These are phyloP conservation scores for Dactylonectria macrodidyma DNA, from an alignment of 2,329 filamentous ascomycete genomes.

Conservation along the genomic window DNA sequence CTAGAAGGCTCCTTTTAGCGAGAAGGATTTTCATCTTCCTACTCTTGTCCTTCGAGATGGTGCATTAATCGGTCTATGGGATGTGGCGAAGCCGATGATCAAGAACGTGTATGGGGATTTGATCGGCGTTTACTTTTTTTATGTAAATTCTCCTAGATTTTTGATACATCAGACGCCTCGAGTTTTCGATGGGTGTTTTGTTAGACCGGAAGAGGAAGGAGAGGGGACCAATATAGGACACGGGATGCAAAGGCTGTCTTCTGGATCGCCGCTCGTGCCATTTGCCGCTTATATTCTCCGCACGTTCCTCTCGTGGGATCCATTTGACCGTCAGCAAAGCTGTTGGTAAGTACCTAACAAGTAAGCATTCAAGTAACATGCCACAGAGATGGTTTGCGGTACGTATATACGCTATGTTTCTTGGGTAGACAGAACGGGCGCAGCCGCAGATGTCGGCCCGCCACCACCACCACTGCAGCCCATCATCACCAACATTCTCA, in stretches of 20 bases:
- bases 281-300: not conserved
- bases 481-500: not conserved
- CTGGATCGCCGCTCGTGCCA: too few species aligned
- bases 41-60: too few species aligned
- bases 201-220: conserved; percentile 20
- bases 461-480: not conserved
- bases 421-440: not conserved
- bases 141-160: not conserved
- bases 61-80: not conserved
- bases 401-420: not conserved
- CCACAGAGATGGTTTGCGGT: not conserved
- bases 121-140: not conserved
- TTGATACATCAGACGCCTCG: not conserved
- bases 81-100: not conserved
- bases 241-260: conserved; percentile 6
- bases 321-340: not conserved
- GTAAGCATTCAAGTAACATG: not conserved
- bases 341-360: not conserved
- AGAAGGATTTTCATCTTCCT: not conserved
- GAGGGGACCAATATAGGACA: conserved; percentile 15
- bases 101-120: not conserved
- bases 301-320: not conserved
- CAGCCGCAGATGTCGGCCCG: not conserved
- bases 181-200: not conserved
- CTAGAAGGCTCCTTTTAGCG: too few species aligned